Percentiles rank a stretch among this genome's conserved stretches.
Conservation (phyloP, 169 alveolate genomes). For the Babesia bigemina region DNA sequence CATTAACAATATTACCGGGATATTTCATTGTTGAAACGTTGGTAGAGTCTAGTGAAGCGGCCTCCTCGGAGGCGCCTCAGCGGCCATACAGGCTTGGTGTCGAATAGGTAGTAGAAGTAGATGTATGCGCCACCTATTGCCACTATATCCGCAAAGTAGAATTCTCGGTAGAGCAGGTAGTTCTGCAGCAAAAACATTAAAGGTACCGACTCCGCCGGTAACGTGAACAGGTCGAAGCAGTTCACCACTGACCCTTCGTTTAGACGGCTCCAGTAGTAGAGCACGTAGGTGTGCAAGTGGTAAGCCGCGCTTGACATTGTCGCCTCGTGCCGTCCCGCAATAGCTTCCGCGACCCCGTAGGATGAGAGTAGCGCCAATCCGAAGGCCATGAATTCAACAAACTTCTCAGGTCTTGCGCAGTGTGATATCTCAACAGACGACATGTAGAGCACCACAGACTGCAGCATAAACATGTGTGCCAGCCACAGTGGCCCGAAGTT, state of each 20-base stretch:
- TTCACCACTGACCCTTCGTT: conserved; percentile 77
- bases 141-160: conserved; percentile 54
- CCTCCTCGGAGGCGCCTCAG: background rate
- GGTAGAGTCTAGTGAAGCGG: conserved; percentile 20
- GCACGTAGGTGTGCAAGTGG: conserved; percentile 71
- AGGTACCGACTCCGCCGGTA: conserved; percentile 77
- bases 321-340: conserved; percentile 45
- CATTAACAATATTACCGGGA: conserved; percentile 14
- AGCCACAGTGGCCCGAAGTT: conserved; percentile 75
- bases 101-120: conserved; percentile 46
- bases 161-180: conserved; percentile 67
- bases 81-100: conserved; percentile 35
- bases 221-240: conserved; percentile 72
- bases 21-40: conserved; percentile 38
- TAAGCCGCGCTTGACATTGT: conserved; percentile 57
- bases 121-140: conserved; percentile 52
- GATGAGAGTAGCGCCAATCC: conserved; percentile 63
- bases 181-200: conserved; percentile 72
- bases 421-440: conserved; percentile 75
- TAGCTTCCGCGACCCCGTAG: conserved; percentile 63
- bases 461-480: conserved; percentile 71
- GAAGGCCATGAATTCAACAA: conserved; percentile 68
- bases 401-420: conserved; percentile 73
- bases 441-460: conserved; percentile 72
- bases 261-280: conserved; percentile 77